Evolutionary conservation across 805 yeast species (phyloP), one percentile per base, ranked within the genome.

Genomic region (Yamadazyma sp.): DNA sequence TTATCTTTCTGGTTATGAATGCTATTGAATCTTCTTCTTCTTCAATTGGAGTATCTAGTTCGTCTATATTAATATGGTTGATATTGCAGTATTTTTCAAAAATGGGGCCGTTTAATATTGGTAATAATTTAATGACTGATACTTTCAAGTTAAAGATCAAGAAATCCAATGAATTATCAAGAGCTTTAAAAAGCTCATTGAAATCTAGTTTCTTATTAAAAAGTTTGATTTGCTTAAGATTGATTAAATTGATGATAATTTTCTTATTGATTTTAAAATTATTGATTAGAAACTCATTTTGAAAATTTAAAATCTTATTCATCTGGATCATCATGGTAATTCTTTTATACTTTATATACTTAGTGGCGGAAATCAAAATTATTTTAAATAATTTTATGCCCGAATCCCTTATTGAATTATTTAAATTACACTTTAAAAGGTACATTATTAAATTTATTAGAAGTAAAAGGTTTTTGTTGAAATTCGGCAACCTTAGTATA

Each of bases 21-120:
- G 12, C 26, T 4, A 35, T 7, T n/a, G 21, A 18, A 13, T 34
- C 27, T n/a, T 44, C 31, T 6, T 47, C 43, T 16, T 40, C 40
- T 29, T 31, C 33, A 16, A 18, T 21, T 7, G 60, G 49, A 29
- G 53, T 53, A 36, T 64, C 56, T 16, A 64, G 52, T 13, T 47
- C 12, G 11, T 47, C 45, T 11, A 64, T 26, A 27, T 57, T 53
- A 10, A 67, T 52, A 26, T 58, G 54, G 39, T 68, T 65, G n/a
- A 66, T 56, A 15, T 47, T 46, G 36, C 70, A 64, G 38, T 65
- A 67, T 41, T 62, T 60, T 38, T 68, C 70, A 18, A 68, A 48
- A 7, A 57, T 43, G 1, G 55, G 58, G 1, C 73, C 72, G 39
- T 67, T 64, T 21, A 62, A 38, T 17, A 44, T 39, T 0, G 69